Evolutionary conservation across 176 grass and related monocot species (phyloP).

Genomic region (Zea mays): DNA sequence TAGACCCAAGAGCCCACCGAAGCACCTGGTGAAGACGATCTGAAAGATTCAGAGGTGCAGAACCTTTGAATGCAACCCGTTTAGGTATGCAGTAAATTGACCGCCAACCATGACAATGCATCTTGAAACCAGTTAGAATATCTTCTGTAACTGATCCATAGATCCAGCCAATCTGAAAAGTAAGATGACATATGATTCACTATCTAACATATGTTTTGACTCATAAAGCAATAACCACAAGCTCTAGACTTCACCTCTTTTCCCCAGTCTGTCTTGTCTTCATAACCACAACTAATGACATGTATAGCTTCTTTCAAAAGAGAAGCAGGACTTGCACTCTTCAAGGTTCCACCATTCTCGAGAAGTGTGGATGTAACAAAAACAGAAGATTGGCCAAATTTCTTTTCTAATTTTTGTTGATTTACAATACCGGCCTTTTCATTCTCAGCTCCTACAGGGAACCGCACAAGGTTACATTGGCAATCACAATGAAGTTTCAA

Average conservation of each 20-base stretch:
- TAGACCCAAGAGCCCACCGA: constrained; percentile 68
- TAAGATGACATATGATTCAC: constrained; percentile 4
- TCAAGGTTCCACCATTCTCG: constrained; percentile 66
- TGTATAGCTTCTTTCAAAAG: constrained; percentile 76
- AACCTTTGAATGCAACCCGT: constrained; percentile 62
- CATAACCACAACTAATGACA: constrained; percentile 74
- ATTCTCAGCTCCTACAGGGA: constrained; percentile 46
- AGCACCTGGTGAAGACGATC: constrained; percentile 74
- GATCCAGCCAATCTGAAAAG: constrained; percentile 66
- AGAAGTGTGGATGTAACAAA: constrained; percentile 73
- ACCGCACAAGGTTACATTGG: constrained; percentile 1
- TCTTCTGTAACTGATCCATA: constrained; percentile 76
- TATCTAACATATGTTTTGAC: background rate
- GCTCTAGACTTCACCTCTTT: constrained; percentile 52
- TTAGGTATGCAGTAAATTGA: constrained; percentile 65
- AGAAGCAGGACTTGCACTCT: constrained; percentile 67
- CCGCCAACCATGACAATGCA: constrained; percentile 72
- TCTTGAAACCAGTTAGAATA: constrained; percentile 73
- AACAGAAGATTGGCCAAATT: constrained; percentile 78
- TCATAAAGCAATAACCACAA: background rate
- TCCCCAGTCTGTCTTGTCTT: constrained; percentile 80
- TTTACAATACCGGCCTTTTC: constrained; percentile 48
- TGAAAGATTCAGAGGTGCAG: constrained; percentile 69
- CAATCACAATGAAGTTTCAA: background rate
- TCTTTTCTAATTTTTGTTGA: constrained; percentile 74